Evolutionary conservation across 805 yeast genomes (phyloP).

Genomic region (Lipomyces chichibuensis): DNA sequence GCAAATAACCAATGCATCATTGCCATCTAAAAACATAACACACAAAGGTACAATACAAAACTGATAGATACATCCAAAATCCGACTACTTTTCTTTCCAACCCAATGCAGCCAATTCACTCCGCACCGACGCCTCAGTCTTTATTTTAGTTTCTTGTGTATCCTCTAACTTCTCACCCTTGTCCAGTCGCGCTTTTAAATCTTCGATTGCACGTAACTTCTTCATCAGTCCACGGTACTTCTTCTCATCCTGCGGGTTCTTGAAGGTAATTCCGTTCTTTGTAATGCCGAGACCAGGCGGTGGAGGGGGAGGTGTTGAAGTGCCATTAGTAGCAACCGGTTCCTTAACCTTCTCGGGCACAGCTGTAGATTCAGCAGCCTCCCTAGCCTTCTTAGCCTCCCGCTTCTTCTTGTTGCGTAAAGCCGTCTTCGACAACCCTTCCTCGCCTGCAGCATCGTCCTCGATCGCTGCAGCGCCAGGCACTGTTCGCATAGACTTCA

Average conservation of each 20-base stretch:
- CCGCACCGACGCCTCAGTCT: conserved; percentile 80
- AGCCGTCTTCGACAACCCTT: conserved; percentile 63
- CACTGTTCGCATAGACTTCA: conserved; percentile 35
- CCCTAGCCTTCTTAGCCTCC: conserved; percentile 50
- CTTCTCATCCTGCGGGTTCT: conserved; percentile 71
- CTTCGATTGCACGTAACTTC: conserved; percentile 94
- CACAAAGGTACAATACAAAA: not conserved
- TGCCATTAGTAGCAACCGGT: conserved; percentile 43
- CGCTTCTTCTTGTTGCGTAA: conserved; percentile 77
- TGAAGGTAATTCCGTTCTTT: conserved; percentile 22
- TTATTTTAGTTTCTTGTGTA: conserved; percentile 87
- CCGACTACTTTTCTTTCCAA: conserved; percentile 52
- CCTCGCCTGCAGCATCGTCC: conserved; percentile 58
- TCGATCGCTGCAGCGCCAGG: conserved; percentile 44
- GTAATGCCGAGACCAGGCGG: conserved; percentile 27
- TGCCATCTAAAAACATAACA: not conserved
- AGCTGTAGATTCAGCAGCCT: conserved; percentile 25
- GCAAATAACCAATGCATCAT: not conserved
- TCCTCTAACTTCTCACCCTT: conserved; percentile 85
- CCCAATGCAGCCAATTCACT: conserved; percentile 76
- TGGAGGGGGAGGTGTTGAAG: conserved; percentile 62
- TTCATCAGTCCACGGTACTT: conserved; percentile 87
- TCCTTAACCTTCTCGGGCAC: conserved; percentile 21
- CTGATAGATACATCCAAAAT: not conserved
- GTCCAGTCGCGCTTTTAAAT: conserved; percentile 80